Evolutionary conservation across 2,329 filamentous ascomycete genomes (phyloP).

Genomic region (Corynespora cassiicola): DNA sequence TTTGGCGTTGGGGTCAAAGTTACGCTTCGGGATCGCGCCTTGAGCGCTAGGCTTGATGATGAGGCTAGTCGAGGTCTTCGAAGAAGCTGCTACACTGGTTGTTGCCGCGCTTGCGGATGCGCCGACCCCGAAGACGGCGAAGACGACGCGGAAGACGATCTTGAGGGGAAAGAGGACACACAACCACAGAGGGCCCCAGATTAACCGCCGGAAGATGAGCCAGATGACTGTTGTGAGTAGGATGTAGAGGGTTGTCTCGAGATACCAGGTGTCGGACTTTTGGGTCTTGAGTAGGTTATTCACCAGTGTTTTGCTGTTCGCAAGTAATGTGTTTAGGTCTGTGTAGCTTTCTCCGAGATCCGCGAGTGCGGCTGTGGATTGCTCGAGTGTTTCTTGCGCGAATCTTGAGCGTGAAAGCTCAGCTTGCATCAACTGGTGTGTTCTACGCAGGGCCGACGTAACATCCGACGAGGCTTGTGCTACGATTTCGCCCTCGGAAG

Average conservation of each 20-base stretch:
- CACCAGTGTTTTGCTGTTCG: constrained; percentile 76
- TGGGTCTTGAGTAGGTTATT: constrained; percentile 82
- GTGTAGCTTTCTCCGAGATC: constrained; percentile 83
- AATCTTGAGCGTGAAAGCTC: constrained; percentile 89
- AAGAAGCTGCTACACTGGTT: constrained; percentile 20
- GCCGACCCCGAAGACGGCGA: constrained; percentile 64
- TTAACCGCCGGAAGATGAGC: constrained; percentile 81
- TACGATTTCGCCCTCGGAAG: constrained; percentile 75
- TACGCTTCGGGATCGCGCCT: constrained; percentile 40
- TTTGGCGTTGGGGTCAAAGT: constrained; percentile 29
- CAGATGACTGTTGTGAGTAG: constrained; percentile 78
- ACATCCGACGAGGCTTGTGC: constrained; percentile 82
- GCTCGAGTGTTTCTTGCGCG: constrained; percentile 84
- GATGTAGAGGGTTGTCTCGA: constrained; percentile 87
- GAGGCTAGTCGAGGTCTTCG: constrained; percentile 38
- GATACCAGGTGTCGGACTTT: constrained; percentile 98
- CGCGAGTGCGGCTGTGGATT: constrained; percentile 82
- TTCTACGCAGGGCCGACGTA: constrained; percentile 81
- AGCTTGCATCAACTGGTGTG: constrained; percentile 83
- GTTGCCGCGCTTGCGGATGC: constrained; percentile 27
- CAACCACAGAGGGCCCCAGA: constrained; percentile 93
- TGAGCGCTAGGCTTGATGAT: constrained; percentile 55
- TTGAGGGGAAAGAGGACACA: constrained; percentile 83
- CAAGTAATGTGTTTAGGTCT: constrained; percentile 77
- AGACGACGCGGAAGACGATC: constrained; percentile 65